phyloP scores from a whole-genome alignment of 2,329 filamentous ascomycete species.

The Ilyonectria robusta region DNA sequence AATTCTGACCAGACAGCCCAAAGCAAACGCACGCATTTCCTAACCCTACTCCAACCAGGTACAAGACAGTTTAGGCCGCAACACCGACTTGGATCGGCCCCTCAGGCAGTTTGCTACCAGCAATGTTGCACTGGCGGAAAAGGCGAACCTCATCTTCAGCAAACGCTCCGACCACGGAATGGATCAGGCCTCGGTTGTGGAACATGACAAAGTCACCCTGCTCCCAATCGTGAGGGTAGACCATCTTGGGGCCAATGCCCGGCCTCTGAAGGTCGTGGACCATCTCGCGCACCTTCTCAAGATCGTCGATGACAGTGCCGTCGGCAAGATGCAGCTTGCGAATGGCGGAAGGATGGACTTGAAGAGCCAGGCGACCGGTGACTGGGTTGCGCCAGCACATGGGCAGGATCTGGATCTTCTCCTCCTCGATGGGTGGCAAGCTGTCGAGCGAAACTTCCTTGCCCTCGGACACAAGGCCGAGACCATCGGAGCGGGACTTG shows the following conservation, averaged over 20 bases:
- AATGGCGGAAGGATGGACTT: slow-evolving; percentile 81
- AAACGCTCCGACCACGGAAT: slow-evolving; percentile 83
- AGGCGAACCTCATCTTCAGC: slow-evolving; percentile 79
- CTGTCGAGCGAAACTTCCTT: slow-evolving; percentile 72
- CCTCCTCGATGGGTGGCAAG: slow-evolving; percentile 75
- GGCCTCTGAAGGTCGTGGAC: slow-evolving; percentile 79
- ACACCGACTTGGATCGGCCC: slow-evolving; percentile 56
- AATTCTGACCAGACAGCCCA: not conserved
- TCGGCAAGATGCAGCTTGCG: slow-evolving; percentile 77
- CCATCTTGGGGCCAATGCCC: slow-evolving; percentile 76
- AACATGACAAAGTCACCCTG: slow-evolving; percentile 84
- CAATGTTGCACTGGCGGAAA: slow-evolving; percentile 85
- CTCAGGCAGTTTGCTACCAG: slow-evolving; percentile 71
- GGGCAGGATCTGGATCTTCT: slow-evolving; percentile 79
- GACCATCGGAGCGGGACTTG: slow-evolving; percentile 75
- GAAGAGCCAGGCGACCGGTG: slow-evolving; percentile 77
- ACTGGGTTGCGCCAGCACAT: slow-evolving; percentile 85
- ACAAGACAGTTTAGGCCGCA: not conserved
- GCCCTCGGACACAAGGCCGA: slow-evolving; percentile 78
- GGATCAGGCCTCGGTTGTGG: slow-evolving; percentile 82
- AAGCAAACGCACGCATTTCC: not conserved
- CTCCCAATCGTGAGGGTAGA: slow-evolving; percentile 84
- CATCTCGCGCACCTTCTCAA: slow-evolving; percentile 76
- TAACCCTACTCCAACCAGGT: not conserved
- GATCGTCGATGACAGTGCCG: slow-evolving; percentile 78